phyloP scores from a whole-genome alignment of 176 grass and related monocot genomes.

The Triticum turgidum region DNA sequence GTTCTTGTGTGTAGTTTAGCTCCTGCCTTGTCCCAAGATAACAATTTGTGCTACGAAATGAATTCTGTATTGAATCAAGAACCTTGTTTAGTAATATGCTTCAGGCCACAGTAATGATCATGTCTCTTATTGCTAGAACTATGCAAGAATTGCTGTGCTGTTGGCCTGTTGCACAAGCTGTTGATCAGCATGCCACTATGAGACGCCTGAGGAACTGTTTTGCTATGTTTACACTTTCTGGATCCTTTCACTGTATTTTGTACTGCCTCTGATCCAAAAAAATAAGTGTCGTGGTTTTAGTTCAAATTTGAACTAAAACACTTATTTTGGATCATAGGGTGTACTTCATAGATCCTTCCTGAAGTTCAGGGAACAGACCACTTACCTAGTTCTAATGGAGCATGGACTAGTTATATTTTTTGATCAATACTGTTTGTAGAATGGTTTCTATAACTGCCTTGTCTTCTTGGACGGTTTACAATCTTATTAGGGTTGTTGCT shows the following conservation, averaged over 20 bases:
- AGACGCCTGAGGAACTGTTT: not conserved
- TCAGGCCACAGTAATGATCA: not conserved
- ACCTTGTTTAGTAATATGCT: not conserved
- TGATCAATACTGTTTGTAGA: not conserved
- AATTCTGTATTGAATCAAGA: not conserved
- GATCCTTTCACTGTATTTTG: slow-evolving; percentile 2
- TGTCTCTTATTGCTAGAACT: slow-evolving; percentile 2
- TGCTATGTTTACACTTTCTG: not conserved
- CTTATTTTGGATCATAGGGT: no score
- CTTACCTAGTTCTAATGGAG: not conserved
- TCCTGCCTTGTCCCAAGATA: not conserved
- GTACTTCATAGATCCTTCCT: not conserved
- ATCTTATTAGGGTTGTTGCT: slow-evolving; percentile 8
- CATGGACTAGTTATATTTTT: not conserved
- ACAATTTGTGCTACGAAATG: not conserved
- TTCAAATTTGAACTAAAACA: no score
- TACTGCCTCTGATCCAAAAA: no score
- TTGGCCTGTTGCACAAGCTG: not conserved
- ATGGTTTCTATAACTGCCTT: not conserved
- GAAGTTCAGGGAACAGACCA: not conserved
- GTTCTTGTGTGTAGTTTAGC: not conserved
- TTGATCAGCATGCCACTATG: not conserved
- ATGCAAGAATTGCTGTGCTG: not conserved
- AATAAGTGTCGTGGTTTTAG: no score
- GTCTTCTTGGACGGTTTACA: not conserved